A percentile compares a stretch with the other conserved stretches of the same genome.
These are phyloP conservation scores for Neofusicoccum laricinum DNA, from an alignment of 2,329 filamentous ascomycete species.

Conservation along the genomic window DNA sequence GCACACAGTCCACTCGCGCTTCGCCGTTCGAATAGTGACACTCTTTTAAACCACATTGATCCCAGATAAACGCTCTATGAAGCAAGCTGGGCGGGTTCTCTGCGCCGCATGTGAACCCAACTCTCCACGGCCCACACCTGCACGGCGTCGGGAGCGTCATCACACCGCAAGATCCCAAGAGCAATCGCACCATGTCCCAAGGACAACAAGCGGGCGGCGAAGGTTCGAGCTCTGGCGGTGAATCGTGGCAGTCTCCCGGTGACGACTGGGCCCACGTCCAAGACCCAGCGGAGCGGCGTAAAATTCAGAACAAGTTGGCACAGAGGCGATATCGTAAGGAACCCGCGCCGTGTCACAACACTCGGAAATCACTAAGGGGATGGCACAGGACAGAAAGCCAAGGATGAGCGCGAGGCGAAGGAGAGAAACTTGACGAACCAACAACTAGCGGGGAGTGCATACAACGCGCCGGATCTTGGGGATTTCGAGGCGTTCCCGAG, in stretches of 20 bases:
- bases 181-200: background rate
- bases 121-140: background rate
- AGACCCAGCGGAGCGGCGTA: conserved; percentile 68
- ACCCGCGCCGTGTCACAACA: background rate
- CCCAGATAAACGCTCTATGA: background rate
- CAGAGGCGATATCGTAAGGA: conserved; percentile 72
- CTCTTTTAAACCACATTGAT: background rate
- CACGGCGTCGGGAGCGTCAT: background rate
- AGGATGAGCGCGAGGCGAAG: conserved; percentile 63
- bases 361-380: background rate
- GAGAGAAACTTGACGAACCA: conserved; percentile 64
- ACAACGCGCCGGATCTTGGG: conserved; percentile 57
- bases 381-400: conserved; percentile 64
- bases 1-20: background rate
- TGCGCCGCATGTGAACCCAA: background rate
- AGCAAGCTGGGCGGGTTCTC: background rate
- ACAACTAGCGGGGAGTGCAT: conserved; percentile 62
- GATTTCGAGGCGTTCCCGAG: conserved; percentile 48
- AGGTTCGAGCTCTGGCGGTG: background rate
- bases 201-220: background rate
- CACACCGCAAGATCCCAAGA: background rate
- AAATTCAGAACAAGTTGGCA: conserved; percentile 73
- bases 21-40: background rate
- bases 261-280: conserved; percentile 62
- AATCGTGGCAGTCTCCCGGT: background rate